phyloP scores from a whole-genome alignment of 2,329 filamentous ascomycete genomes.

The Helotiales sp. region DNA sequence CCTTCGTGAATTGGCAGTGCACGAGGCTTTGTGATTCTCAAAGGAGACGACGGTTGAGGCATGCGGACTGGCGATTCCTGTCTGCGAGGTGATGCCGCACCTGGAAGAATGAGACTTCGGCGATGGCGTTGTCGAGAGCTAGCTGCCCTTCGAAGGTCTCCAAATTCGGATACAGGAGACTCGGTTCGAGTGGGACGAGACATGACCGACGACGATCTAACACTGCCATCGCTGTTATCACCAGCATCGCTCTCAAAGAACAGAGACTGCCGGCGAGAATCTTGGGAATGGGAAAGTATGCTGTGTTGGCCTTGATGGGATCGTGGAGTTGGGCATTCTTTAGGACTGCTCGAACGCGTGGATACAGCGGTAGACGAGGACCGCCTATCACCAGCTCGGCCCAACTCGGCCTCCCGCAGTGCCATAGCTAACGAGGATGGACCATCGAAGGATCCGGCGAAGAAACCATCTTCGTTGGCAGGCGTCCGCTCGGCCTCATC shows the following conservation, averaged over 20 bases:
- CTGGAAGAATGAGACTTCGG: conserved; percentile 80
- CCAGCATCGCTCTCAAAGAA: conserved; percentile 79
- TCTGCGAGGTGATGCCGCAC: conserved; percentile 75
- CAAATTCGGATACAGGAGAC: conserved; percentile 86
- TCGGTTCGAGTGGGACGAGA: conserved; percentile 75
- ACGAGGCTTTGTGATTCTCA: conserved; percentile 83
- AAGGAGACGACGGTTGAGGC: conserved; percentile 76
- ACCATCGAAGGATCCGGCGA: conserved; percentile 55
- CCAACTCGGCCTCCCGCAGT: conserved; percentile 39
- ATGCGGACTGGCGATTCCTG: conserved; percentile 85
- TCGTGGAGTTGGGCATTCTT: conserved; percentile 86
- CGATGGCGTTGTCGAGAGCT: conserved; percentile 83
- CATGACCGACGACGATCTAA: conserved; percentile 75
- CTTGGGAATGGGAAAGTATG: conserved; percentile 55
- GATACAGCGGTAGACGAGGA: conserved; percentile 60
- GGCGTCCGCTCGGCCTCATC: conserved; percentile 44
- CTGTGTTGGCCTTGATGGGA: conserved; percentile 68
- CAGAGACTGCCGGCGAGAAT: conserved; percentile 75
- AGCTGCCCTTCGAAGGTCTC: conserved; percentile 70
- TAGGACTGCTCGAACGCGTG: conserved; percentile 84
- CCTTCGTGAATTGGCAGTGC: conserved; percentile 61
- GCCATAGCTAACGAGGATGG: conserved; percentile 58
- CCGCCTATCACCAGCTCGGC: conserved; percentile 37
- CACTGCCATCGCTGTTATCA: conserved; percentile 80
- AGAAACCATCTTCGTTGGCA: conserved; percentile 52